Evolutionary conservation across 2,329 filamentous ascomycete species (phyloP), one percentile per base, ranked within the genome.

Genomic region (Huntiella decipiens): DNA sequence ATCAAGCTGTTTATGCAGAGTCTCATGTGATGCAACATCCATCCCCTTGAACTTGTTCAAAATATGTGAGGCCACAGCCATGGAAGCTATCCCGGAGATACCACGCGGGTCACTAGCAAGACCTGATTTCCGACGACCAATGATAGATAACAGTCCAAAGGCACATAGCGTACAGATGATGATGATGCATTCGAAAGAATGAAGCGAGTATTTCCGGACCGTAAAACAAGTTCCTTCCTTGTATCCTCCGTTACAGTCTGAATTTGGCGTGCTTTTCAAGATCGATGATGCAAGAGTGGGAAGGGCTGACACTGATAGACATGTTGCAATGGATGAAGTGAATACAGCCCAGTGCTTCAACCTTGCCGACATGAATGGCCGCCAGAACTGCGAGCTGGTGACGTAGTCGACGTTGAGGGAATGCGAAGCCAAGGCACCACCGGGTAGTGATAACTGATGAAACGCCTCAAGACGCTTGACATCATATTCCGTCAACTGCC

Each of bases 321-420:
- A 59, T 1, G 76, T 77, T 0, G 74, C 73, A 4, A 80, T 52
- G 0, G 78, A 80, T 0, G 77, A 82, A 11, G 78, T 62, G 0
- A 71, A 71, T 4, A 85, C 79, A 0, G 79, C 77, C 55, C 77
- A 80, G 53, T 85, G 80, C 38, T 66, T 67, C 51, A 73, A 68
- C 50, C 64, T 65, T 2, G 82, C 54, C 1, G 79, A 79, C 39
- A 70, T 66, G 4, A 83, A 58, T 0, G 80, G 80, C 2, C 77
- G 68, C 35, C 79, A 59, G 54, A 81, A 74, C 54, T 70, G 76
- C 61, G 79, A 72, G 53, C 74, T 70, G 4, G 79, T 82, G 38
- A 82, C 67, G 50, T 85, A 85, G 57, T 83, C 77, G 50, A 82
- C 77, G 51, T 83, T 84, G 54, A 85, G 70, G 0, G 76, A 81